Evolutionary conservation across 805 yeast genomes (phyloP).

Genomic region (Ogataea nakhonphanomensis): DNA sequence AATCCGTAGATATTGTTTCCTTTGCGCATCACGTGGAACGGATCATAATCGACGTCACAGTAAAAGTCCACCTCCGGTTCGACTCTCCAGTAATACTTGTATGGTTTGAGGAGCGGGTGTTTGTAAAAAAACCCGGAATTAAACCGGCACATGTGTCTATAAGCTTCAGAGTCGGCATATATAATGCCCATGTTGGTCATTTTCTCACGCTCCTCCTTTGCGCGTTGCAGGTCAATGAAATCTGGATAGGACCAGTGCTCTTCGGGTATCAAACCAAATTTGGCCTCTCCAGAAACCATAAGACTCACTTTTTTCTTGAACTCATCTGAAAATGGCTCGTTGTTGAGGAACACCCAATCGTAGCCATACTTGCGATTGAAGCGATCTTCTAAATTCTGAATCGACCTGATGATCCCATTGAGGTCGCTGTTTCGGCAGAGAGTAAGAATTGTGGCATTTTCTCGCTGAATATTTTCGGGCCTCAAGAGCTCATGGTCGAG

Average conservation of each 20-base stretch:
- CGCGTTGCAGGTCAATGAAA: conserved; percentile 71
- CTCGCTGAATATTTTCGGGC: conserved; percentile 18
- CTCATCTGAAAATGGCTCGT: conserved; percentile 67
- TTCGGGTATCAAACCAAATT: conserved; percentile 67
- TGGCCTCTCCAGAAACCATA: conserved; percentile 62
- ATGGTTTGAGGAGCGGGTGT: conserved; percentile 54
- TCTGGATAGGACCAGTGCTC: conserved; percentile 89
- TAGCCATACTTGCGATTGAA: conserved; percentile 74
- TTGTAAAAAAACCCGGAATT: conserved; percentile 53
- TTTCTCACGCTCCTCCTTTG: conserved; percentile 55
- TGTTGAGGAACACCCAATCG: conserved; percentile 92
- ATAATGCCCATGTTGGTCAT: conserved; percentile 43
- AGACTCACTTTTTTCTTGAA: conserved; percentile 54
- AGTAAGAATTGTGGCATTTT: conserved; percentile 55
- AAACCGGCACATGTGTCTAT: conserved; percentile 48
- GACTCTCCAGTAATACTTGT: conserved; percentile 73
- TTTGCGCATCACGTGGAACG: conserved; percentile 55
- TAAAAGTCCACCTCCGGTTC: conserved; percentile 62
- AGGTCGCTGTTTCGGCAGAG: conserved; percentile 70
- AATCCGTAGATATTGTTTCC: conserved; percentile 63
- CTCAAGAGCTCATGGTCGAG: too few relatives aligned
- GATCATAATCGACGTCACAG: conserved; percentile 63
- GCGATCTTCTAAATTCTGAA: conserved; percentile 71
- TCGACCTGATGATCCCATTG: conserved; percentile 53
- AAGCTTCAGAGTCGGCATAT: conserved; percentile 40